phyloP scores from a whole-genome alignment of 2,329 filamentous ascomycete genomes.

The Arthroderma sp. region DNA sequence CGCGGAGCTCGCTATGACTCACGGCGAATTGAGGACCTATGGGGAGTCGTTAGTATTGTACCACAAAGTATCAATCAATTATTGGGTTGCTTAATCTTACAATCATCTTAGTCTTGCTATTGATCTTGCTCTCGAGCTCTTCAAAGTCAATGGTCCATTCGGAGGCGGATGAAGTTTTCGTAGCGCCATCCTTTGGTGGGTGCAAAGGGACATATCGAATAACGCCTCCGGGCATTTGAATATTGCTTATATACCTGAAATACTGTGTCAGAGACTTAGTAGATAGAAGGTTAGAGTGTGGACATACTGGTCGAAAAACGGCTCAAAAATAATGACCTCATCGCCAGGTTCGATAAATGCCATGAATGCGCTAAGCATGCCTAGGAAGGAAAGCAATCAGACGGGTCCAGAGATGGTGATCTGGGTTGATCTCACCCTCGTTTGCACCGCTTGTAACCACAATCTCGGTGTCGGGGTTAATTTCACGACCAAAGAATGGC shows the following conservation, averaged over 20 bases:
- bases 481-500: constrained; percentile 65
- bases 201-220: constrained; percentile 93
- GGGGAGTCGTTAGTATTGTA: neutral
- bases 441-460: constrained; percentile 68
- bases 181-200: constrained; percentile 67
- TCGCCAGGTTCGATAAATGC: constrained; percentile 88
- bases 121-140: constrained; percentile 69
- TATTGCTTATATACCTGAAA: constrained; percentile 81
- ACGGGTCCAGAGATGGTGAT: neutral
- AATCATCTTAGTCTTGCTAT: constrained; percentile 85
- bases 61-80: no score
- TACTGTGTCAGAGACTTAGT: constrained; percentile 2
- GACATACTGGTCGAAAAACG: constrained; percentile 86
- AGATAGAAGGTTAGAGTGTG: constrained; percentile 28
- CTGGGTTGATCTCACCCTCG: constrained; percentile 24
- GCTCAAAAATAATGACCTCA: constrained; percentile 95
- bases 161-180: constrained; percentile 65
- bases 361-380: constrained; percentile 97
- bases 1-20: constrained; percentile 11
- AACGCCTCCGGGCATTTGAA: constrained; percentile 92
- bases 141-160: constrained; percentile 83
- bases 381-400: constrained; percentile 20
- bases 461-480: constrained; percentile 85
- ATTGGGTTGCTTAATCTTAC: constrained; percentile 34
- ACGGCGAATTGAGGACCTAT: constrained; percentile 39